Evolutionary conservation across 75 land plant genomes (phyloP), one percentile per base, ranked within the genome.

Genomic region (Isoetes taiwanensis): DNA sequence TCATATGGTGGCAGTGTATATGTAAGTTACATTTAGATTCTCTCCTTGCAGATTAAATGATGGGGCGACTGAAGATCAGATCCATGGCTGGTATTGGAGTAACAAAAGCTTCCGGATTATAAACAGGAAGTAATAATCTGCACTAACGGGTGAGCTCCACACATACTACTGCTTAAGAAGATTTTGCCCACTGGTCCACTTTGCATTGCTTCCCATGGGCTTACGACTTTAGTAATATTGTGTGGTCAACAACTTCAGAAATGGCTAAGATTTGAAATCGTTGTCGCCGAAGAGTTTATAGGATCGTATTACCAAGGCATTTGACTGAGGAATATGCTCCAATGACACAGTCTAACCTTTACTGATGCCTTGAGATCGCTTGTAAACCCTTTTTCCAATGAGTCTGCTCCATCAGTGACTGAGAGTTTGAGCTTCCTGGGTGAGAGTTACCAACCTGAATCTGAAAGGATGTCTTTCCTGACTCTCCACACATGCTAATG

Each of bases 161-260:
- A 62, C 93, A 84, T 61, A 38, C 62, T 0, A 81, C 86, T 62
- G 98, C 98, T 14, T 87, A 90, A 87, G 34, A 67, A 95, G 10
- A 87, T 93, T 73, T 60, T 91, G 27, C 89, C 98, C n/a, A 60
- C 75, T 48, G 98, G 98, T 25, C 98, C 98, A 28, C 73, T n/a
- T 91, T 37, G 98, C 98, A 52, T 80, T 91, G 48, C 62, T 93
- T 42, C 98, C 95, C 0, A 76, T 93, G 52, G 82, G 80, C 23
- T n/a, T 76, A 77, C 25, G 73, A 66, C n/a, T 84, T 65, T 35
- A 86, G 95, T 78, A 93, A 93, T 52, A 88, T 88, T 52, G 98
- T 87, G 30, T 93, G 98, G 98, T 76, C 96, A 38, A 93, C 93
- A 70, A 78, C 53, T 62, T 89, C 98, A 26, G 61, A 75, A 40